Base-by-base conservation (phyloP, 2,329 filamentous ascomycete genomes). In the Chaetomiaceae sp. region DNA sequence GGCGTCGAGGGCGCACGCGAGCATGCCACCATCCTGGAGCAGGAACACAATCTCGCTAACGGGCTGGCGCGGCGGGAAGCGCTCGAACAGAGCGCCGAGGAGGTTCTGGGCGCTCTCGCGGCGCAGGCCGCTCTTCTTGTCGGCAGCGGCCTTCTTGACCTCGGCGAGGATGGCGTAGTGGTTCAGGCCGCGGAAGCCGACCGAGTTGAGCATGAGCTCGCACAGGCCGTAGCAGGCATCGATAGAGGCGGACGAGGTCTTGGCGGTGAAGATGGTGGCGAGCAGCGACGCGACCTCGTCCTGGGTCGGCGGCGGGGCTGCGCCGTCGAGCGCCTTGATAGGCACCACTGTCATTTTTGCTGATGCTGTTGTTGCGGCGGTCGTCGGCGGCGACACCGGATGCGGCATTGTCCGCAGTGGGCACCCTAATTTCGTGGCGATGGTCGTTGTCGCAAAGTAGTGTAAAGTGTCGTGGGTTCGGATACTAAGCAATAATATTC, bases 91-190 rank as follows among this genome's bases (percentile, higher is more conserved):
- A 45, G 94, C 91, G 47, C 94, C 93, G 19, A 97, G 77, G 34
- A 95, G 84, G 66, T 96, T 94, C 81, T 97, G 94, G 55, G 90
- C 86, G 61, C 89, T 88, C 71, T 98, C 93, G 59, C 91, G 79
- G 58, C 79, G 81, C 32, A 84, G 76, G 14, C 84, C 85, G 67
- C 83, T 90, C 76, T 98, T 98, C 81, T 97, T 98, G 71, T 97
- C 89, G 58, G 75, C 71, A 4, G 91, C 89, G 30, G 87, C 88
- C 75, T 95, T 79, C 62, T 74, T 78, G 52, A 80, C 55, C 62
- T 79, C 75, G 58, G 70, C 64, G 22, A 80, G 60, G 54, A 82
- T 62, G 54, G 74, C 75, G 60, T 79, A 81, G 39, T 69, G 58
- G 30, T 66, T 59, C 40, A 82, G 69, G 48, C 78, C 77, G 32